phyloP scores from a whole-genome alignment of 257 asterid species.

The Nicotiana sylvestris region DNA sequence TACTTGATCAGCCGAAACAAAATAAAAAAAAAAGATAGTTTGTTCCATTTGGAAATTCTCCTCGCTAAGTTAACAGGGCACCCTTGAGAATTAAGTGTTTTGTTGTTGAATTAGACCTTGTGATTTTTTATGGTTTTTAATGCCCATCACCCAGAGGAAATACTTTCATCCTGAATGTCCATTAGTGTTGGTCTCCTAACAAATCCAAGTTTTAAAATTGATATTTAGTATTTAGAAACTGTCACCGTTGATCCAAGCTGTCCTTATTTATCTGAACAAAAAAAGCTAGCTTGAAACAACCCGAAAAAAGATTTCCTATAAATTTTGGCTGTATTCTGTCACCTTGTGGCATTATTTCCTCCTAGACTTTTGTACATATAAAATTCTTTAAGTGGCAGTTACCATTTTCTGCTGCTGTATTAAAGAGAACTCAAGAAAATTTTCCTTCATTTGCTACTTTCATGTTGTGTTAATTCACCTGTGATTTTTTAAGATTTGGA shows the following conservation, averaged over 20 bases:
- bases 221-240: neutral
- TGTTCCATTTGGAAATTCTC: neutral
- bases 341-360: neutral
- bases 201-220: neutral
- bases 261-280: neutral
- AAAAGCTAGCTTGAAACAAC: neutral
- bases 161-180: neutral
- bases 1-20: neutral
- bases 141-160: neutral
- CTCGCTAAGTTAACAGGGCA: neutral
- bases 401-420: neutral
- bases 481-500: neutral
- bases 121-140: neutral
- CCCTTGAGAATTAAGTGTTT: neutral
- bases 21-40: neutral
- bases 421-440: neutral
- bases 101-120: neutral
- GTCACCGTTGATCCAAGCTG: neutral
- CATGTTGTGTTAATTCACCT: neutral
- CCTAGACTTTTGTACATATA: neutral
- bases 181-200: neutral
- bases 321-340: neutral
- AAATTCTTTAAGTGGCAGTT: neutral
- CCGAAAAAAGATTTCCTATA: neutral
- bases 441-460: neutral